These are phyloP conservation scores for Micractinium sp. DNA, from an alignment of 139 green algal genomes.

Conservation along the genomic window DNA sequence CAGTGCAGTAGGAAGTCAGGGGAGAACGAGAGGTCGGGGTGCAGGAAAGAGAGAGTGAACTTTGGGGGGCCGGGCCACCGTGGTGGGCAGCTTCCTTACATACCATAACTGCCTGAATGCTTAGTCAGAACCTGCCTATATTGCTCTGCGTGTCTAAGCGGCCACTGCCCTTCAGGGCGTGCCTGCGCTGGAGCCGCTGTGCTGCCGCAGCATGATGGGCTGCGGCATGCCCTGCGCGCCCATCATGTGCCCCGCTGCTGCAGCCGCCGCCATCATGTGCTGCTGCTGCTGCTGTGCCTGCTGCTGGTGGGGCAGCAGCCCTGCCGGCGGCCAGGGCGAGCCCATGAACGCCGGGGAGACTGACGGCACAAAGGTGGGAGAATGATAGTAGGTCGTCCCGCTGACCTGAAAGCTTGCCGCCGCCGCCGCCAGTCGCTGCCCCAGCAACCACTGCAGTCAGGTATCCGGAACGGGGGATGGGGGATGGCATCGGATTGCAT, in stretches of 20 bases:
- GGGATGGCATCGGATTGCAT: no score
- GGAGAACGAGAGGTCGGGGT: no score
- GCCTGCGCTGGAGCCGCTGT: neutral
- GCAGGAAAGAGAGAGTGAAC: no score
- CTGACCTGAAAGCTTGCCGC: conserved; percentile 6
- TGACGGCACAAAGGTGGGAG: neutral
- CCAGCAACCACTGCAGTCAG: conserved; percentile 25
- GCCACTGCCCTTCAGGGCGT: neutral
- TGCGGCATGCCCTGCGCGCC: neutral
- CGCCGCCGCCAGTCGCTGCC: conserved; percentile 15
- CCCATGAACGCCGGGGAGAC: neutral
- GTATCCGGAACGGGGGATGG: no score
- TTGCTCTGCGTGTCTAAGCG: neutral
- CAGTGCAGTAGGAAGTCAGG: no score
- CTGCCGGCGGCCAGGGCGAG: neutral
- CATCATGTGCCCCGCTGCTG: neutral
- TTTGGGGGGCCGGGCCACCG: no score
- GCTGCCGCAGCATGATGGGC: neutral
- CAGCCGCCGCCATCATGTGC: neutral
- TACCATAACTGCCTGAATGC: neutral
- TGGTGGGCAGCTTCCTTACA: no score
- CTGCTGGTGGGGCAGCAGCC: neutral
- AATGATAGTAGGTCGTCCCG: conserved; percentile 6
- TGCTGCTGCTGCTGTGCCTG: conserved; percentile 7
- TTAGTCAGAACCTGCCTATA: no score